Evolutionary conservation across 768 basidiomycete genomes (phyloP), one percentile per base, ranked within the genome.

Genomic region (Imleria badia): DNA sequence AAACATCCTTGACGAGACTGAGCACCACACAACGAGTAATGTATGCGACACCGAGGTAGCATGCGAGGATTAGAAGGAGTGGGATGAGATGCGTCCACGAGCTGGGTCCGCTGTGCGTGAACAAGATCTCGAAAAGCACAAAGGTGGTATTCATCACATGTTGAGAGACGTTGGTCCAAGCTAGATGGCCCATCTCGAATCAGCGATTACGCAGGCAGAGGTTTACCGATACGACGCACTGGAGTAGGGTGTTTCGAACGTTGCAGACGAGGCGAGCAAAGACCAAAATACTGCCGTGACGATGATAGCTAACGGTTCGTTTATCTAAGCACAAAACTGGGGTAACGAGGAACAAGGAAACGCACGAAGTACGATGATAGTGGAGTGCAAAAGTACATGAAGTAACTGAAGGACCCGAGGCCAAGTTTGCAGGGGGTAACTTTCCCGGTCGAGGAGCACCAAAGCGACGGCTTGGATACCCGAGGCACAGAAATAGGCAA

Each of bases 31-130:
- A 66, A 34, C 77, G 60, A 0, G 86, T 87, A 49, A 91, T 77
- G 60, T 89, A 91, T 12, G 87, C 87, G 1, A 90, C 70, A 22
- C 78, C 85, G 17, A 89, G 69, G 61, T 90, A 91, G 3, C 69
- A 61, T 0, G 59, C 81, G 11, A 89, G 78, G 19, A 83, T 57
- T 11, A 85, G 17, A 17, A 87, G 44, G 23, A 77, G 70, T 34
- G 77, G 61, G 3, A 75, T 70, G 4, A 88, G 66, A 36, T 78
- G 71, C 14, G 72, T 56, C 84, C 83, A 87, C 0, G 81, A 81
- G 8, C 74, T 66, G 0, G 83, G 79, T 0, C 75, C 76, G 12
- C 69, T 67, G 60, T 85, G 78, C 1, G 86, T 81, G 30, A 82
- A 65, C 10, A 81, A 19, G n/a, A 87, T 73, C 62, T 90, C 88